Evolutionary conservation across 2,329 filamentous ascomycete genomes (phyloP).

Genomic region (Colletotrichum truncatum): DNA sequence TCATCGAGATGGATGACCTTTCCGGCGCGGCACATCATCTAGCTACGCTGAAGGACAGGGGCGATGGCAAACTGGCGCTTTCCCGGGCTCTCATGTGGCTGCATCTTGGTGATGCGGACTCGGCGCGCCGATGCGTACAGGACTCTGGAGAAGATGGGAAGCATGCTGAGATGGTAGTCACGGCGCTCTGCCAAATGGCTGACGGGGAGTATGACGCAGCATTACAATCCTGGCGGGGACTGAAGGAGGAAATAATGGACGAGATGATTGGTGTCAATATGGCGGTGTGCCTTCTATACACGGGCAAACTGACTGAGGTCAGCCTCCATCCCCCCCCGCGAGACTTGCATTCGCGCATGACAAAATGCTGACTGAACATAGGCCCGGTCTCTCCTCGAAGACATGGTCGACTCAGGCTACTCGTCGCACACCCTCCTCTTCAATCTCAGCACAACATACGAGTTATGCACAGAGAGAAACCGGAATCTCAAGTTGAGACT

Average conservation of each 20-base stretch:
- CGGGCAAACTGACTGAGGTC: conserved; percentile 78
- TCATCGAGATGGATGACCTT: conserved; percentile 89
- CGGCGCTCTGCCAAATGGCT: conserved; percentile 80
- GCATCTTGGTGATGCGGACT: conserved; percentile 78
- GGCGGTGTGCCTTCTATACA: conserved; percentile 86
- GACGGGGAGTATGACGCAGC: conserved; percentile 77
- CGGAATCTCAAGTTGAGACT: conserved; percentile 75
- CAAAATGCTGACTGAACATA: conserved; percentile 45
- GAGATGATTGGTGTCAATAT: conserved; percentile 84
- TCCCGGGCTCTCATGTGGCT: conserved; percentile 77
- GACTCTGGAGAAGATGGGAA: conserved; percentile 39
- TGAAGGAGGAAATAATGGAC: conserved; percentile 54
- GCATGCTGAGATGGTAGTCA: conserved; percentile 59
- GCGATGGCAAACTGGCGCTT: conserved; percentile 51
- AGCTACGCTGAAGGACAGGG: conserved; percentile 58
- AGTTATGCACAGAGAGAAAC: conserved; percentile 85
- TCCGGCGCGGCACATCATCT: conserved; percentile 82
- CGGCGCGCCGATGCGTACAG: conserved; percentile 66
- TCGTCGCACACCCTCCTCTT: conserved; percentile 85
- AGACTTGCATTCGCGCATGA: background rate
- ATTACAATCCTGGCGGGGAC: conserved; percentile 66
- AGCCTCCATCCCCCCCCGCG: conserved; percentile 30
- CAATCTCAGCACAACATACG: conserved; percentile 91
- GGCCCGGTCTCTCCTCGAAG: conserved; percentile 74
- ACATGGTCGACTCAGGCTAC: conserved; percentile 67